A percentile compares a stretch with the other conserved stretches of the same genome.
Evolutionary conservation across 208 protist genomes (phyloP).

Genomic region (Trypanosoma lewisi): DNA sequence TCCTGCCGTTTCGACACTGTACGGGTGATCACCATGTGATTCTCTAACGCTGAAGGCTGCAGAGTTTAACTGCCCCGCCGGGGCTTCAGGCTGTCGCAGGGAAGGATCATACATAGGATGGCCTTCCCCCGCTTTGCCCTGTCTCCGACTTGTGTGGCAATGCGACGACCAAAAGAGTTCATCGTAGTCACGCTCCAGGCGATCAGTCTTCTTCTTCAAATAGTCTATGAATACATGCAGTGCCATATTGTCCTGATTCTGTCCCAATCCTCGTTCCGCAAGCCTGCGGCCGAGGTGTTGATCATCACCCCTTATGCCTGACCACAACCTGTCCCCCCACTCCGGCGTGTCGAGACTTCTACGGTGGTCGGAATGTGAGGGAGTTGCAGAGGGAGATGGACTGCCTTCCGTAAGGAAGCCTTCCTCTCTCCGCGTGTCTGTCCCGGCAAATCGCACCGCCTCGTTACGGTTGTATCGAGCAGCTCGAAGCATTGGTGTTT

Average conservation of each 20-base stretch:
- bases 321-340: conserved; percentile 9
- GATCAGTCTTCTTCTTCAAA: conserved; percentile 22
- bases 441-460: not conserved
- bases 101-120: not conserved
- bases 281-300: conserved; percentile 13
- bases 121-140: not conserved
- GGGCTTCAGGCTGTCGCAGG: not conserved
- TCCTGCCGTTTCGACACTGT: not conserved
- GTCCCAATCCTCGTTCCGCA: not conserved
- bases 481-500: not conserved
- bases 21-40: not conserved
- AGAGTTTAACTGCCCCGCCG: not conserved
- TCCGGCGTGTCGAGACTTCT: conserved; percentile 9
- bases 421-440: not conserved
- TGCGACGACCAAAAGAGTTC: conserved; percentile 20
- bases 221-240: conserved; percentile 16
- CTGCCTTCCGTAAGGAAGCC: not conserved
- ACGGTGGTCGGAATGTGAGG: not conserved
- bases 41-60: not conserved
- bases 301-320: conserved; percentile 11
- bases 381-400: not conserved
- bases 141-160: not conserved
- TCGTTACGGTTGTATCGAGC: not conserved
- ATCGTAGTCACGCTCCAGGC: conserved; percentile 14
- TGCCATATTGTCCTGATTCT: not conserved